Percentiles rank a stretch among this genome's conserved stretches.
phyloP scores from a whole-genome alignment of 2,329 filamentous ascomycete genomes.

The Leptographium galeiforme region DNA sequence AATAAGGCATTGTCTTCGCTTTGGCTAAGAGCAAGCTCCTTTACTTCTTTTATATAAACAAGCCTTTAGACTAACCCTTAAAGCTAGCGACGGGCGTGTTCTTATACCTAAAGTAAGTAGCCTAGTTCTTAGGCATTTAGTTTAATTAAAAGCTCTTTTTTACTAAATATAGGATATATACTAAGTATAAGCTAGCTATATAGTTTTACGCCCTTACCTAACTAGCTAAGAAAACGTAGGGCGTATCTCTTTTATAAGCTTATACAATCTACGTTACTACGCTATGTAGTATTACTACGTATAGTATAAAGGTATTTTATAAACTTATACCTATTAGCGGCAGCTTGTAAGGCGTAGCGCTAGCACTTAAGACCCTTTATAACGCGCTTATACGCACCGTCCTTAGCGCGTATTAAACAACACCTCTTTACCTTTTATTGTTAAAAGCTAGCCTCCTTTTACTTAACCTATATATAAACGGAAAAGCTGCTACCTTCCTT shows the following conservation, averaged over 20 bases:
- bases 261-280: background rate
- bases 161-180: background rate
- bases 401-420: background rate
- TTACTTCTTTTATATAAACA: no score
- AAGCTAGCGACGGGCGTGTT: no score
- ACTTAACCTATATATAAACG: background rate
- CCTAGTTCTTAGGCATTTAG: background rate
- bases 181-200: background rate
- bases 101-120: background rate
- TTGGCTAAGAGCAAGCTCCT: no score
- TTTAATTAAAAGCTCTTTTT: background rate
- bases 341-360: background rate
- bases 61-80: no score
- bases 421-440: background rate
- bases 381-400: no score
- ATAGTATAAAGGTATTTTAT: background rate
- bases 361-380: background rate
- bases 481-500: background rate
- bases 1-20: no score
- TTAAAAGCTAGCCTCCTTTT: background rate
- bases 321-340: background rate
- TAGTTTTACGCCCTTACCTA: background rate
- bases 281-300: background rate
- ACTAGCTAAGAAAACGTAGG: background rate
- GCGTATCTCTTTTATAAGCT: background rate